Conservation (phyloP, 768 basidiomycete genomes). For the Lactarius deliciosus region DNA sequence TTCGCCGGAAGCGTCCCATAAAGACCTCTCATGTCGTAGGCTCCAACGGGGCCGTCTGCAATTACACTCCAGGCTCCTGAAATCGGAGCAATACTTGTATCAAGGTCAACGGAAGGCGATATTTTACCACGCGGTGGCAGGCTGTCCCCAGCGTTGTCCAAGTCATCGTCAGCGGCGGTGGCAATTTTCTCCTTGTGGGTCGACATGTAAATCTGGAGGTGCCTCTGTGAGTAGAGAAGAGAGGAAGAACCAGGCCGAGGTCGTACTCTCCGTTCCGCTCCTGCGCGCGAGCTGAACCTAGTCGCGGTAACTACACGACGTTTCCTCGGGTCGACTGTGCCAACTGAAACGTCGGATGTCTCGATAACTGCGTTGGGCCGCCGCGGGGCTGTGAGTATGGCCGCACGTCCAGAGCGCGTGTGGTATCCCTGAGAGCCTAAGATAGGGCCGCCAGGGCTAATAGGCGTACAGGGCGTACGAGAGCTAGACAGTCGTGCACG, state of each 20-base stretch:
- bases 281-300: conserved; percentile 78
- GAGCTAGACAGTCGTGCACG: conserved; percentile 33
- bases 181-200: conserved; percentile 66
- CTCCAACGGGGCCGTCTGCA: conserved; percentile 42
- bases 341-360: conserved; percentile 86
- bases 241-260: conserved; percentile 3
- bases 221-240: conserved; percentile 5
- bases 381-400: conserved; percentile 81
- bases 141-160: conserved; percentile 31
- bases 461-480: conserved; percentile 51
- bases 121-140: conserved; percentile 19
- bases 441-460: conserved; percentile 37
- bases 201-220: conserved; percentile 71
- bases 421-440: conserved; percentile 37
- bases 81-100: conserved; percentile 64
- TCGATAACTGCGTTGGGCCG: conserved; percentile 81
- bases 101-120: conserved; percentile 54
- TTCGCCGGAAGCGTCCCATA: conserved; percentile 63
- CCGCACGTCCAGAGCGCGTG: conserved; percentile 55
- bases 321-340: conserved; percentile 83
- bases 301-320: conserved; percentile 84
- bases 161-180: conserved; percentile 31
- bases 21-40: conserved; percentile 53
- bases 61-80: conserved; percentile 75
- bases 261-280: conserved; percentile 79